phyloP scores from a whole-genome alignment of 2,329 filamentous ascomycete genomes.

The Cordyceps farinosa region DNA sequence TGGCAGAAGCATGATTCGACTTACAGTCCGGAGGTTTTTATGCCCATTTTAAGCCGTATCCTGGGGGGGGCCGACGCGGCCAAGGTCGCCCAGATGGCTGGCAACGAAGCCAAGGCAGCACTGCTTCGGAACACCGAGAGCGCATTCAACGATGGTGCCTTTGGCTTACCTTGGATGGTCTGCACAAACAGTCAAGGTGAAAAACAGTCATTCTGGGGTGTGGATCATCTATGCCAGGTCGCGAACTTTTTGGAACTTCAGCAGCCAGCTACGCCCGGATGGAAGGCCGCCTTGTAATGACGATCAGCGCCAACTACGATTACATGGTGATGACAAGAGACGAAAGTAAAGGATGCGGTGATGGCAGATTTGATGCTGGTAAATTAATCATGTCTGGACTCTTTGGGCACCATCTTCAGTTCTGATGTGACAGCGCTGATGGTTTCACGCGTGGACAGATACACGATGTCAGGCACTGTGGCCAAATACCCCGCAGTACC shows the following conservation, averaged over 20 bases:
- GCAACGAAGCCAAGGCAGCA: slow-evolving; percentile 28
- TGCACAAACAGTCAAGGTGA: slow-evolving; percentile 32
- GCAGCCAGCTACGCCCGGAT: slow-evolving; percentile 27
- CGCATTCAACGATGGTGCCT: slow-evolving; percentile 35
- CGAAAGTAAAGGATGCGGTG: neutral
- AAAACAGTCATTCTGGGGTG: slow-evolving; percentile 37
- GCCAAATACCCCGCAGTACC: no score
- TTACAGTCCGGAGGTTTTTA: slow-evolving; percentile 28
- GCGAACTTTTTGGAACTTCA: slow-evolving; percentile 33
- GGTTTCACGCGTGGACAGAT: no score
- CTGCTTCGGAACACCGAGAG: slow-evolving; percentile 33
- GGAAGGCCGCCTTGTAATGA: slow-evolving; percentile 32
- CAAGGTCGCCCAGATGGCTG: slow-evolving; percentile 27
- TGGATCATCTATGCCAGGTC: slow-evolving; percentile 38
- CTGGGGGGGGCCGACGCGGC: slow-evolving; percentile 27
- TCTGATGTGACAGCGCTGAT: no score
- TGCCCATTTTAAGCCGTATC: slow-evolving; percentile 25
- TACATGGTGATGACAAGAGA: neutral
- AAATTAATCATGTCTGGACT: neutral
- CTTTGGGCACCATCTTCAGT: no score
- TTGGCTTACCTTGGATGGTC: slow-evolving; percentile 38
- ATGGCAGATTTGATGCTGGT: neutral
- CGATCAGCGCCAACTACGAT: neutral
- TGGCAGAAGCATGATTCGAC: slow-evolving; percentile 31
- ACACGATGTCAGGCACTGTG: no score